Evolutionary conservation across 2,329 filamentous ascomycete genomes (phyloP).

Genomic region (Sarocladium brachiariae): DNA sequence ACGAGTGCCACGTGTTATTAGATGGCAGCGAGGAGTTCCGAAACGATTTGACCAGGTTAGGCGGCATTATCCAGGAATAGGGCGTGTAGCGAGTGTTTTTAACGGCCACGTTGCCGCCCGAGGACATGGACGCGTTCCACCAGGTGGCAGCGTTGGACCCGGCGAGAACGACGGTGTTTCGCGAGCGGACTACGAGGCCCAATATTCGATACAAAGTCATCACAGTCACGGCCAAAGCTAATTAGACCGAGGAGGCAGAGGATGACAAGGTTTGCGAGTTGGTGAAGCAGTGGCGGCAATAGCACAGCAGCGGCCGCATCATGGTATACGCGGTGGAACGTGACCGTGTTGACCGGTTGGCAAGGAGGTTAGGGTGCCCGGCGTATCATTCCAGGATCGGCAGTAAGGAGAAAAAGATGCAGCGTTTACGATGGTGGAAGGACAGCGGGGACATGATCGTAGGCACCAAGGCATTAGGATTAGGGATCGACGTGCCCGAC

Average conservation of each 20-base stretch:
- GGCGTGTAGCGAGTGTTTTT: constrained; percentile 7
- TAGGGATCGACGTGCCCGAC: constrained; percentile 10
- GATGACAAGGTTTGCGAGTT: not conserved
- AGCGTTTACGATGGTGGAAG: not conserved
- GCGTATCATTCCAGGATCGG: not conserved
- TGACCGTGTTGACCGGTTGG: too few species aligned
- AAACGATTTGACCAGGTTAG: not conserved
- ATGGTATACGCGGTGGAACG: not conserved
- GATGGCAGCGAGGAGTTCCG: not conserved
- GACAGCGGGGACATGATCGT: constrained; percentile 10
- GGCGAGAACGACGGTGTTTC: not conserved
- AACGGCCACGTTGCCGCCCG: not conserved
- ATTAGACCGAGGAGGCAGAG: too few species aligned
- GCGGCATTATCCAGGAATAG: not conserved
- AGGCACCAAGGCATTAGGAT: constrained; percentile 7
- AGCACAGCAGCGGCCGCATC: not conserved
- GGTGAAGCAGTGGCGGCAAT: not conserved
- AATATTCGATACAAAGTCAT: constrained; percentile 5
- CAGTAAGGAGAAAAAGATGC: not conserved
- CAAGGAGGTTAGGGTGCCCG: not conserved
- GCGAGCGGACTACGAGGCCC: not conserved
- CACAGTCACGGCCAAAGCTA: not conserved
- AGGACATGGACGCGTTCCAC: not conserved
- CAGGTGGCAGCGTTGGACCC: not conserved
- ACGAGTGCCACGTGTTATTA: constrained; percentile 5